A percentile compares a stretch with the other conserved stretches of the same genome.
Evolutionary conservation across 1,284 basidiomycete species (phyloP).

Genomic region (Sanguinoderma infundibulare): DNA sequence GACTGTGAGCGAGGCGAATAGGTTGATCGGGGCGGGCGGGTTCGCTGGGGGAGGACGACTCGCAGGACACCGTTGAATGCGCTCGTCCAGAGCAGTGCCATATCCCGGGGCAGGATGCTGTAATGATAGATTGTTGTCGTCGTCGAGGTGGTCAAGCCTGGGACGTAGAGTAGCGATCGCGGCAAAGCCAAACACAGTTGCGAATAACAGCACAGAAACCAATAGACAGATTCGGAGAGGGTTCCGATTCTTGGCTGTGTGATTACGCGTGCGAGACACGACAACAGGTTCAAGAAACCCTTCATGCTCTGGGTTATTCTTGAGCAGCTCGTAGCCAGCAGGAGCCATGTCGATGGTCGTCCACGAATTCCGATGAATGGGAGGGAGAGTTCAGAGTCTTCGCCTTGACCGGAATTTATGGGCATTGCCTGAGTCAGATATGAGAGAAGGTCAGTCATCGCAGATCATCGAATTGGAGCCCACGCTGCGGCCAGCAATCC

Average conservation of each 20-base stretch:
- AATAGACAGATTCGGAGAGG: conserved; percentile 17
- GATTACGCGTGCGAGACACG: conserved; percentile 8
- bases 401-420: background rate
- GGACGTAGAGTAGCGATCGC: conserved; percentile 21
- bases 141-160: conserved; percentile 22
- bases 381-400: background rate
- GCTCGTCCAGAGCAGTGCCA: conserved; percentile 6
- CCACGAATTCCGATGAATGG: background rate
- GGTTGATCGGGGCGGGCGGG: conserved; percentile 48
- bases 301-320: conserved; percentile 19
- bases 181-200: background rate
- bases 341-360: conserved; percentile 16
- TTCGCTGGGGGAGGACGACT: conserved; percentile 37
- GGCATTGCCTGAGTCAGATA: conserved; percentile 7
- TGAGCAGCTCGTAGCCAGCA: conserved; percentile 20
- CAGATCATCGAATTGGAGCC: too few relatives aligned
- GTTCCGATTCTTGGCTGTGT: conserved; percentile 17
- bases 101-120: conserved; percentile 1
- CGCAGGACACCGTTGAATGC: conserved; percentile 40
- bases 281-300: conserved; percentile 5
- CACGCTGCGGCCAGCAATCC: background rate
- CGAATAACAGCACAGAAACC: background rate
- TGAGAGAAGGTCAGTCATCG: background rate
- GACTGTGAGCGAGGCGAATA: conserved; percentile 52
- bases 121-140: conserved; percentile 5